These are phyloP conservation scores for Albugo laibachii DNA, from an alignment of 352 stramenopile genomes.

Conservation along the genomic window DNA sequence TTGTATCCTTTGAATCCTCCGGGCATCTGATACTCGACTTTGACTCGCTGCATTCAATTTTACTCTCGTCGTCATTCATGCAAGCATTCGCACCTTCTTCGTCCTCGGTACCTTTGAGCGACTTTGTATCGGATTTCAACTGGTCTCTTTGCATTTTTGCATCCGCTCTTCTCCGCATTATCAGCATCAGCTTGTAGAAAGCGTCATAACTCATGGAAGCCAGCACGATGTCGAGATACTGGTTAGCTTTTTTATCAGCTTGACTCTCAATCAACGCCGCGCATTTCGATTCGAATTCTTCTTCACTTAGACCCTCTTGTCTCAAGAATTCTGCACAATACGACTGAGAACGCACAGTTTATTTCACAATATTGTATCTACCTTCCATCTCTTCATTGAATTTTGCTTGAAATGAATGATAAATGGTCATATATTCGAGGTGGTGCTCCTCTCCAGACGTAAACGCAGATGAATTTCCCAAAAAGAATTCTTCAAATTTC, in stretches of 20 bases:
- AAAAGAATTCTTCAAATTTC: conserved; percentile 56
- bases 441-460: conserved; percentile 41
- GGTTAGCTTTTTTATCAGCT: conserved; percentile 27
- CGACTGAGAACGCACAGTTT: no score
- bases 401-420: conserved; percentile 43
- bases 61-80: no score
- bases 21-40: no score
- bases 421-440: conserved; percentile 55
- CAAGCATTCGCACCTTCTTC: no score
- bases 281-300: conserved; percentile 32
- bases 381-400: conserved; percentile 51
- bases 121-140: no score
- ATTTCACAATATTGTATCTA: no score
- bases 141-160: no score
- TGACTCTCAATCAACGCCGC: conserved; percentile 16
- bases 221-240: conserved; percentile 56
- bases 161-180: conserved; percentile 28
- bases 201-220: conserved; percentile 62
- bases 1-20: no score
- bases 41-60: no score
- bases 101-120: no score
- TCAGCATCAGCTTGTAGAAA: conserved; percentile 54
- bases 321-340: no score
- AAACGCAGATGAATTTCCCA: conserved; percentile 41
- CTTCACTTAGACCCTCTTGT: conserved; percentile 8